Evolutionary conservation across 2,329 filamentous ascomycete species (phyloP), one percentile per base, ranked within the genome.

Genomic region (Penicillium freii): DNA sequence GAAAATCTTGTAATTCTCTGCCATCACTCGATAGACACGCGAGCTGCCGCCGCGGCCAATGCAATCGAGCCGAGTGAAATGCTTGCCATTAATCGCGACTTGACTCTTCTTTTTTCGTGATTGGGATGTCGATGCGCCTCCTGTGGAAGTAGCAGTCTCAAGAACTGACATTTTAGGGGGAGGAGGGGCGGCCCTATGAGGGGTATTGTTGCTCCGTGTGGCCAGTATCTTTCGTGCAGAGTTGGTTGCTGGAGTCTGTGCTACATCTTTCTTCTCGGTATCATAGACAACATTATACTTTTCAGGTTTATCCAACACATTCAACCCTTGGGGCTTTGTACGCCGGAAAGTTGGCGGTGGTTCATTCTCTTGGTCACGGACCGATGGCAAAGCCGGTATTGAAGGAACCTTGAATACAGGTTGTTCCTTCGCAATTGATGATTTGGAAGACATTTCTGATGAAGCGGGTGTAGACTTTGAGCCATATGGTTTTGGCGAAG

Each of bases 151-250:
- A 2, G 92, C 93, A 3, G 92, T 88, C 64, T 97, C 92, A n/a
- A 97, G 78, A 8, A 96, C 89, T 1, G 90, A 94, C 93, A 97
- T 97, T 75, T 97, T 97, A 0, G 94, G 93, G 8, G 92, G 92
- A 3, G 93, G 93, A 19, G 81, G 88, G 2, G 91, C 91, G 23
- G 89, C 83, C 64, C 92, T 82, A 67, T 86, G 89, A 11, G 92
- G 92, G 4, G 91, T 96, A 67, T 88, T 88, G 57, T 79, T 82
- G 66, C 81, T 85, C 59, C 83, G 78, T 7, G 77, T 73, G 15
- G 80, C 80, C 9, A 88, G 73, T 15, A 80, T 75, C 59, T 74
- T 77, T 31, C 79, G 71, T 19, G 77, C 76, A 5, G 78, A 79
- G 39, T 63, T 63, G 5, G 79, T 77, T 31, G 74, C 71, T 21